These are phyloP conservation scores for Tillandsia leiboldiana DNA, from an alignment of 176 grass and related monocot species.

Conservation along the genomic window DNA sequence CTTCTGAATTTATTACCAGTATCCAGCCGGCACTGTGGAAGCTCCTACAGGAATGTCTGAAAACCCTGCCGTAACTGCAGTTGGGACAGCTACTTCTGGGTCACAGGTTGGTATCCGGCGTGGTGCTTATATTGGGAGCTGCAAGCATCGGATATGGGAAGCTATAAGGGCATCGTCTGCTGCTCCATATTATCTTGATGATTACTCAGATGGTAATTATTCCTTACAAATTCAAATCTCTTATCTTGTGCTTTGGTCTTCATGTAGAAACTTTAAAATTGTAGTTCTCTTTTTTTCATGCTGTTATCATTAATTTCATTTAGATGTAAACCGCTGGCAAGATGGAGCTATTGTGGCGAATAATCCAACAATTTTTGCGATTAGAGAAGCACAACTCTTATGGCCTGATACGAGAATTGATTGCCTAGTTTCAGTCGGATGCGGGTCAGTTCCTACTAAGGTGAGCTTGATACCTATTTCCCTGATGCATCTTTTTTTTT, in stretches of 20 bases:
- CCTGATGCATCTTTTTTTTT: neutral
- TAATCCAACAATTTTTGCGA: conserved; percentile 96
- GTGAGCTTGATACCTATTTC: conserved; percentile 35
- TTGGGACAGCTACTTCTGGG: conserved; percentile 49
- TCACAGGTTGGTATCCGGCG: conserved; percentile 58
- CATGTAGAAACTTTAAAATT: neutral
- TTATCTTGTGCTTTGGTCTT: neutral
- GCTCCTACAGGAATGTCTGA: conserved; percentile 50
- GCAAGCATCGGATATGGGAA: conserved; percentile 90
- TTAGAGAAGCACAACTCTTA: conserved; percentile 95
- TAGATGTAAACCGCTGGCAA: conserved; percentile 96
- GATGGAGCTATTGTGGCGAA: conserved; percentile 97
- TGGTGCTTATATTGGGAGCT: conserved; percentile 91
- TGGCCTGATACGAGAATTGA: conserved; percentile 97
- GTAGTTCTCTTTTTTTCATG: neutral
- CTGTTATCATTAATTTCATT: conserved; percentile 12
- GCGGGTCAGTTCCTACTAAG: conserved; percentile 90
- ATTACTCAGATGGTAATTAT: conserved; percentile 86
- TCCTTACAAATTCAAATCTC: conserved; percentile 2
- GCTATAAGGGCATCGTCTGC: conserved; percentile 98
- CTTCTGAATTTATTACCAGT: conserved; percentile 41
- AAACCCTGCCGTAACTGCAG: conserved; percentile 35
- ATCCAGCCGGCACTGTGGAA: conserved; percentile 83
- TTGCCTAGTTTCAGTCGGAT: conserved; percentile 87
- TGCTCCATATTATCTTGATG: conserved; percentile 98